These are phyloP conservation scores for Aspergillus novofumigatus DNA, from an alignment of 2,329 filamentous ascomycete species.

Conservation along the genomic window DNA sequence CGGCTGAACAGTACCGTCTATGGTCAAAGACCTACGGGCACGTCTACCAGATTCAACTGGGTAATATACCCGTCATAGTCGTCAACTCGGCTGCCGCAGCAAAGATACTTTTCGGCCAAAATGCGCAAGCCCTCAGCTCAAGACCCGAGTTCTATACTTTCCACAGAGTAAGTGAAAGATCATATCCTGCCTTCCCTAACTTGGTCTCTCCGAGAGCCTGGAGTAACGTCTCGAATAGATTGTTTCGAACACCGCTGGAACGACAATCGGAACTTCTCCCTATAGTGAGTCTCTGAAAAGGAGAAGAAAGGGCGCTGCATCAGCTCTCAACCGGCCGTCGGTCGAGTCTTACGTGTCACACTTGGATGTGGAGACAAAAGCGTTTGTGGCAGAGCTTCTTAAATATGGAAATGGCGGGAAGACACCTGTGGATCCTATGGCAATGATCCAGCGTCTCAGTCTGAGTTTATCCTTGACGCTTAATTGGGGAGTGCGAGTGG, in stretches of 20 bases:
- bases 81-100: constrained; percentile 53
- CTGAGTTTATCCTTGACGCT: constrained; percentile 61
- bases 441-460: constrained; percentile 62
- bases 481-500: constrained; percentile 63
- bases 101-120: constrained; percentile 49
- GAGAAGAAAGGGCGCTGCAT: constrained; percentile 61
- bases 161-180: constrained; percentile 45
- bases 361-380: constrained; percentile 59
- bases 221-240: constrained; percentile 39
- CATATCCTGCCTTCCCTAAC: not conserved
- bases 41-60: constrained; percentile 57
- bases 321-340: constrained; percentile 61
- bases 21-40: constrained; percentile 50
- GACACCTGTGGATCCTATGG: constrained; percentile 59
- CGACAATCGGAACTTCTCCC: constrained; percentile 64
- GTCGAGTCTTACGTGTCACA: constrained; percentile 60
- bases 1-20: constrained; percentile 53
- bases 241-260: constrained; percentile 61
- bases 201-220: not conserved
- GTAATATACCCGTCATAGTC: constrained; percentile 54
- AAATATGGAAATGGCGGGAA: constrained; percentile 54
- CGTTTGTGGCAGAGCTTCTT: constrained; percentile 59
- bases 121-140: constrained; percentile 53
- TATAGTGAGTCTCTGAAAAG: constrained; percentile 63
- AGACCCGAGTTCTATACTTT: constrained; percentile 58